Evolutionary conservation across 257 asterid species (phyloP), one percentile per base, ranked within the genome.

Genomic region (Eustoma russellianum): DNA sequence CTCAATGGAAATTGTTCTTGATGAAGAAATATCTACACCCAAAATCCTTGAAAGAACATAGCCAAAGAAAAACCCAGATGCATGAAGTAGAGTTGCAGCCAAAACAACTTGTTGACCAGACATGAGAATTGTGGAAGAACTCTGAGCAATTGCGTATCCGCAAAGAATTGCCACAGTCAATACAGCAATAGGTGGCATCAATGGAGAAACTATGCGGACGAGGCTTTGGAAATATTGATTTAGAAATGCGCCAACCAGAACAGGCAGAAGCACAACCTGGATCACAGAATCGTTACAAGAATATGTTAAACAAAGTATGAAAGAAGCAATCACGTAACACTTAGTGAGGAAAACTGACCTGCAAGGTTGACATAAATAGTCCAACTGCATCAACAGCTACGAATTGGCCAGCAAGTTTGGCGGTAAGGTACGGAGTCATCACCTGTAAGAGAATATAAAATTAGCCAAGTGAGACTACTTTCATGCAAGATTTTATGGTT

Each of bases 191-290:
- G 95, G 92, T 9, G 95, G 97, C 95, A 88, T 88, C 68, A 88
- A 9, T 0, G 97, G 97, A 59, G 75, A 53, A 17, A 85, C 92
- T 19, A 83, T 13, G 68, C 62, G 77, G 50, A 88, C 97, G 5
- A 83, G 53, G 57, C 85, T 34, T 56, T 67, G 71, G 79, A 88
- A 88, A 61, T 85, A 88, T 60, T 82, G 85, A 66, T 88, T 85
- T 13, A 88, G 81, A 68, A 88, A 88, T 47, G 97, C 95, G 5
- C 97, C 97, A 7, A 69, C 87, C 57, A 88, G 55, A 55, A 88
- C 95, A 0, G 97, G 97, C 48, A 88, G 89, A 60, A 88, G 94
- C 64, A 88, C 95, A 38, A 88, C 95, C 97, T 88, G 72, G 18
- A 43, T 47, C 24, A 62, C 16, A 41, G 13, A 16, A 17, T 5